Percentiles rank a stretch among this genome's conserved stretches.
Conservation (phyloP, 1,139 yeast species). For the Yarrowia galli region DNA sequence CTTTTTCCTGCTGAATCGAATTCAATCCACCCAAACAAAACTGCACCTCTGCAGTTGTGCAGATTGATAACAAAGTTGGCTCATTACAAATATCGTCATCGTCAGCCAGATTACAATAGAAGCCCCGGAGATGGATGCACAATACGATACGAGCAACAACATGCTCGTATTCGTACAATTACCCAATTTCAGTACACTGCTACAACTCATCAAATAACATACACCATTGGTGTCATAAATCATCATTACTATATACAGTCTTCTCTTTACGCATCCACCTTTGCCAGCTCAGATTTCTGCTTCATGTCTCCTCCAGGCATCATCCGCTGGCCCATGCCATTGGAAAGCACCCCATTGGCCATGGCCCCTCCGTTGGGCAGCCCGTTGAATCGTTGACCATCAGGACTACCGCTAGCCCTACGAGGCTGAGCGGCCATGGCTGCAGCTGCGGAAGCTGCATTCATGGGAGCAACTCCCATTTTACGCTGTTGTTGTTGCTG, state of each 20-base stretch:
- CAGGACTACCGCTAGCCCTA: slow-evolving; percentile 25
- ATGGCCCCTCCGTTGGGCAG: slow-evolving; percentile 29
- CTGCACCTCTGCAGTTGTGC: neutral
- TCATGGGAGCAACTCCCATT: slow-evolving; percentile 32
- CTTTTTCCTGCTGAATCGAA: neutral
- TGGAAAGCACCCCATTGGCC: slow-evolving; percentile 31
- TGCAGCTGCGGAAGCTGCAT: slow-evolving; percentile 25
- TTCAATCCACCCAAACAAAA: neutral
- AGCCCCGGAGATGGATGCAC: neutral
- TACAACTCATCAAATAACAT: neutral
- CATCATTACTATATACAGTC: slow-evolving; percentile 37
- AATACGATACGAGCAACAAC: too few relatives aligned
- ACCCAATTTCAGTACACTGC: neutral
- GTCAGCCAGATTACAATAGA: neutral
- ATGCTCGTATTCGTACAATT: neutral
- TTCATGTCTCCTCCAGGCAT: slow-evolving; percentile 35
- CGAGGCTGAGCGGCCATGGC: slow-evolving; percentile 33
- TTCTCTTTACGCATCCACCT: slow-evolving; percentile 37
- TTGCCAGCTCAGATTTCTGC: slow-evolving; percentile 37
- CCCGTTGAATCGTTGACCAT: slow-evolving; percentile 26
- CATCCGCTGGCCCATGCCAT: slow-evolving; percentile 37
- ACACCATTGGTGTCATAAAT: slow-evolving; percentile 24
- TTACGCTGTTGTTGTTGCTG: slow-evolving; percentile 35
- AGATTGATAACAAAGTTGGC: slow-evolving; percentile 19
- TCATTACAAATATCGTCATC: neutral